Conservation (phyloP, 2,329 filamentous ascomycete species). For the Microcera coccophila region DNA sequence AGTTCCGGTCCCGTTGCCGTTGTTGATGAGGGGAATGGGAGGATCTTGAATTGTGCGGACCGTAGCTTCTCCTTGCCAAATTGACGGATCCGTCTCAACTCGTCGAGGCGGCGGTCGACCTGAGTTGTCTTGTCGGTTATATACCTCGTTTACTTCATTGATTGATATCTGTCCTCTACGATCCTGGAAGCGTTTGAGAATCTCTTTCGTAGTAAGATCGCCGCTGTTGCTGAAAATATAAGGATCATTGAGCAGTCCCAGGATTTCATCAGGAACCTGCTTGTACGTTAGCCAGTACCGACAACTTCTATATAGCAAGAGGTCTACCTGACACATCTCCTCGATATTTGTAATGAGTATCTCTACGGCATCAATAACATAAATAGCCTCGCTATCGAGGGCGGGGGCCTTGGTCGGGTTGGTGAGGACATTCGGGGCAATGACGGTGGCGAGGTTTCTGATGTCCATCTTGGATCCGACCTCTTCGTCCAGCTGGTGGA, state of each 20-base stretch:
- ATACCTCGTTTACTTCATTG: conserved; percentile 55
- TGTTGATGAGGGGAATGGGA: conserved; percentile 37
- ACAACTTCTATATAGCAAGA: conserved; percentile 14
- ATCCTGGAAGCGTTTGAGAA: conserved; percentile 87
- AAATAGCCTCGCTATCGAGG: conserved; percentile 83
- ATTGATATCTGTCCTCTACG: conserved; percentile 59
- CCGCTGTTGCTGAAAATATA: conserved; percentile 74
- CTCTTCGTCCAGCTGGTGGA: conserved; percentile 96
- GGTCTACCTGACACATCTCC: conserved; percentile 88
- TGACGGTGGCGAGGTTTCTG: conserved; percentile 94
- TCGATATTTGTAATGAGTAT: conserved; percentile 90
- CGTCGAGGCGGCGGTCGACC: conserved; percentile 53
- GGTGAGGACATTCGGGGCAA: conserved; percentile 90
- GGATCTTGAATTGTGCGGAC: conserved; percentile 72
- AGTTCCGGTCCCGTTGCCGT: conserved; percentile 39
- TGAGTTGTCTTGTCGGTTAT: conserved; percentile 56
- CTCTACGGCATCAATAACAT: conserved; percentile 89
- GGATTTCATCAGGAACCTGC: conserved; percentile 88
- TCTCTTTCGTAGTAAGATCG: conserved; percentile 95
- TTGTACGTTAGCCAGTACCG: conserved; percentile 13
- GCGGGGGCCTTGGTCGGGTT: conserved; percentile 61
- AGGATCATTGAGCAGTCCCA: conserved; percentile 79
- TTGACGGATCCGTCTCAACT: conserved; percentile 83
- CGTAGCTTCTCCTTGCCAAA: conserved; percentile 79
- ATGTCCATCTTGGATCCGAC: conserved; percentile 98